Base-by-base conservation (phyloP, 2,329 filamentous ascomycete species). In the Xylariomycetidae sp. region DNA sequence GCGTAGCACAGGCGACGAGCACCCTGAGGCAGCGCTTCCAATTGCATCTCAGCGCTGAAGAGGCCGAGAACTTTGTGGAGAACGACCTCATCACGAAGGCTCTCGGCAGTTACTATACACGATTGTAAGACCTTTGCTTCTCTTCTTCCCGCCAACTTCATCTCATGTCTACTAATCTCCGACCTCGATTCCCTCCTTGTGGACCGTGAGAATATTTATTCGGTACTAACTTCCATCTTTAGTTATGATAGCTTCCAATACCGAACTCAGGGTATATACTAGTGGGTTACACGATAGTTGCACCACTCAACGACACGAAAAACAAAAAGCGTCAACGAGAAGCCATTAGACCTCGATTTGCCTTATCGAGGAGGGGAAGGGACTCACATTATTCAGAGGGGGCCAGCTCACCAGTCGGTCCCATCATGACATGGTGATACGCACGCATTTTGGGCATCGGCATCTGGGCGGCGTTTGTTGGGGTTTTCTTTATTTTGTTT, bases 221-320 rank as follows among this genome's bases (percentile, higher is more conserved):
- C 8, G 20, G 11, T 26, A 10, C 44, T 50, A 30, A 50, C 27
- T 41, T 22, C 11, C 3, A 26, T 31, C 87, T 83, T 62, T 88
- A 87, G 83, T 62, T 88, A 88, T 54, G 84, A 88, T 62, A 87
- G 84, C 42, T 90, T 88, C 66, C 85, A 90, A 66, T 90, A 90
- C 64, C 78, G 86, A 53, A 89, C 86, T 22, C 85, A 90, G 62
- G 86, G 85, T 48, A 90, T 90, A 62, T 90, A 90, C 62, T 90
- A 74, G 20, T 23, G 20, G 20, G n/a, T 23, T 23, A 23, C 8
- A 8, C 20, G n/a, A 8, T 23, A 29, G 32, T 19, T 16, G 16
- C 16, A 8, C 8, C 8, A 23, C 20, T 23, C 20, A 23, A 23
- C 17, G 10, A 4, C 22, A 11, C 10, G 11, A 6, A 10, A 11